Base-by-base conservation (phyloP, 2,329 filamentous ascomycete genomes). In the Nigrospora sphaerica region DNA sequence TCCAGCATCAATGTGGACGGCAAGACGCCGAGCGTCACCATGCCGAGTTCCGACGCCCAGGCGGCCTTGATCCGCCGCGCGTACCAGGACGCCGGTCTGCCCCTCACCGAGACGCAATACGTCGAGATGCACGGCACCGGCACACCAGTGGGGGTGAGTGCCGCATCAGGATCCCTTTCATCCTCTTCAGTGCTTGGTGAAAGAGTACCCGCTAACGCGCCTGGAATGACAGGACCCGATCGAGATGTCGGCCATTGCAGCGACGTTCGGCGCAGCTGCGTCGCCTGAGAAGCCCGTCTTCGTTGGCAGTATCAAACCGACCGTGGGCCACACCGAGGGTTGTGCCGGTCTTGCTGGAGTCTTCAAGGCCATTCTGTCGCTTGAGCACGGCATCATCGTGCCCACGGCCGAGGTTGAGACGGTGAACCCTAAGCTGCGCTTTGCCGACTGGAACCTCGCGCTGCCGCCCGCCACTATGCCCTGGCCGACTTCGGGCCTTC, bases 51-150 rank as follows among this genome's bases (percentile, higher is more conserved):
- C 1, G 47, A 49, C 17, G 59, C 62, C 2, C 66, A 68, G 46
- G 57, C 54, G 4, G 38, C 47, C 2, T 49, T 67, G 1, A 62
- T 64, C 13, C 51, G 55, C 0, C 37, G 58, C 7, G 56, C 62
- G 3, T 61, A 63, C 33, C 33, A 39, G 2, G 44, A 49, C 17
- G 61, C 61, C 17, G 51, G 52, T 4, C 45, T 65, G 5, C 50
- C 61, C 19, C 50, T 50, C 1, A 16, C 32, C 12, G 42, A 54
- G 6, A 56, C 59, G 11, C 50, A 45, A 2, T 66, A 60, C 40
- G 51, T 67, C 16, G 66, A 70, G 44, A 57, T 57, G 12, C 66
- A 70, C 39, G 66, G 62, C 4, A 68, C 66, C 1, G 62, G 62
- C 1, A 69, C 66, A 11, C 46, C 47, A 6, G 54, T 59, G 9